A percentile compares a stretch with the other conserved stretches of the same genome.
These are phyloP conservation scores for Termitomyces eurrhizus DNA, from an alignment of 768 basidiomycete species.

Conservation along the genomic window DNA sequence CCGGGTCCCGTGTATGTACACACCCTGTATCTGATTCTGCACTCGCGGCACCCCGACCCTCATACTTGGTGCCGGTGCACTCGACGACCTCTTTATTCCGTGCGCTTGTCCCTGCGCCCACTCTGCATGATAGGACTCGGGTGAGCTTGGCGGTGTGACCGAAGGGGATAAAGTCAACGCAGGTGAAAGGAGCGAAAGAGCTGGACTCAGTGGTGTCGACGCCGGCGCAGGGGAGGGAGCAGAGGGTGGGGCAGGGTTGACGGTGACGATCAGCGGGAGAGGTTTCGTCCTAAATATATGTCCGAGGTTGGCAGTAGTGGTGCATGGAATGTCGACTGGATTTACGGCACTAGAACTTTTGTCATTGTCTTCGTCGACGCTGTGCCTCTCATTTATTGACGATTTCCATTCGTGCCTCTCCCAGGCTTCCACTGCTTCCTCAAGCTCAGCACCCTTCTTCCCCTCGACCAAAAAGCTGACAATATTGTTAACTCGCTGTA, in stretches of 20 bases:
- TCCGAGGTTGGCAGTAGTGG: background rate
- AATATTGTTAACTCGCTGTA: slow-evolving; percentile 59
- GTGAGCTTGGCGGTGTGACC: background rate
- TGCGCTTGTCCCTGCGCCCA: background rate
- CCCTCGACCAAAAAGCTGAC: slow-evolving; percentile 65
- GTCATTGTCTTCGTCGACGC: background rate
- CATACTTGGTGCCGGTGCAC: background rate
- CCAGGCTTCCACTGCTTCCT: slow-evolving; percentile 60
- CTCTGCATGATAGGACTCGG: background rate
- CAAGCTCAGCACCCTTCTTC: slow-evolving; percentile 59
- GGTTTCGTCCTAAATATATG: background rate
- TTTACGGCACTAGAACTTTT: background rate
- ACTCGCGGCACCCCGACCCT: background rate
- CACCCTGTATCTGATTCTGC: background rate
- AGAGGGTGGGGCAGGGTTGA: background rate
- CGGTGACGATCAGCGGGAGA: background rate
- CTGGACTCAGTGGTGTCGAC: background rate
- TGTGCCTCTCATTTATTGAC: background rate
- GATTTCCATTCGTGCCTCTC: slow-evolving; percentile 21
- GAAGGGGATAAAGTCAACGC: background rate
- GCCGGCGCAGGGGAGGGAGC: background rate
- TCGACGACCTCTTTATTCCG: too few species aligned
- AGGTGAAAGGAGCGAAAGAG: background rate
- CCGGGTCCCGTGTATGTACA: background rate
- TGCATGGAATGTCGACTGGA: background rate